These are phyloP conservation scores for Arthroderma sp. DNA, from an alignment of 2,329 filamentous ascomycete genomes.

Conservation along the genomic window DNA sequence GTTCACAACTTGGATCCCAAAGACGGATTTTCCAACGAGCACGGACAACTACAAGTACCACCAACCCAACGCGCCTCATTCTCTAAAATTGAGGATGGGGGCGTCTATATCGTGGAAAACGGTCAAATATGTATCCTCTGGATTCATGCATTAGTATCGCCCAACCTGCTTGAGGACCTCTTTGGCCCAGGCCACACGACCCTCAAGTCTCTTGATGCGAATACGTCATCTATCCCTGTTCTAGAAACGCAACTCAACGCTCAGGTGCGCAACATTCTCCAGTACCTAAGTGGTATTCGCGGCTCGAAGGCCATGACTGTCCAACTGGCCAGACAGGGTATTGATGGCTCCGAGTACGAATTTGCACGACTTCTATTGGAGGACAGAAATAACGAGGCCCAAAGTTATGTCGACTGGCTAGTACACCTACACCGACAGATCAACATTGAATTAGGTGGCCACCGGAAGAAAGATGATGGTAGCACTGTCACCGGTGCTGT, in stretches of 20 bases:
- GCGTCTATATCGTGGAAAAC: slow-evolving; percentile 89
- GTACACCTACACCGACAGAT: slow-evolving; percentile 90
- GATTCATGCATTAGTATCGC: slow-evolving; percentile 85
- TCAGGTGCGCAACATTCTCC: slow-evolving; percentile 84
- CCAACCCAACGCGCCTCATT: slow-evolving; percentile 71
- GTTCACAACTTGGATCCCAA: slow-evolving; percentile 77
- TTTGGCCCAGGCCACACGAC: slow-evolving; percentile 65
- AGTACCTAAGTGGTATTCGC: slow-evolving; percentile 67
- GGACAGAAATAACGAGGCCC: slow-evolving; percentile 93
- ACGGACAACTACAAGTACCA: slow-evolving; percentile 77
- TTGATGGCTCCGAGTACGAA: slow-evolving; percentile 93
- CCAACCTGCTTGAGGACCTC: slow-evolving; percentile 78
- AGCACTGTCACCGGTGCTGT: slow-evolving; percentile 17
- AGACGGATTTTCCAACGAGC: slow-evolving; percentile 88
- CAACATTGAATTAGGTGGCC: slow-evolving; percentile 60
- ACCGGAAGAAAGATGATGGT: slow-evolving; percentile 37
- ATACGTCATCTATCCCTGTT: slow-evolving; percentile 65
- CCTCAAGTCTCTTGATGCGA: slow-evolving; percentile 68
- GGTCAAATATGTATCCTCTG: slow-evolving; percentile 85
- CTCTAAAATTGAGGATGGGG: slow-evolving; percentile 77
- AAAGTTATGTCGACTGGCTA: slow-evolving; percentile 97
- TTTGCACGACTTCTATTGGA: slow-evolving; percentile 86
- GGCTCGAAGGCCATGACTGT: slow-evolving; percentile 81
- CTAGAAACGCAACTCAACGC: slow-evolving; percentile 87
- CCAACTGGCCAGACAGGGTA: slow-evolving; percentile 79